These are phyloP conservation scores for Xylaria sp. DNA, from an alignment of 2,329 filamentous ascomycete genomes.

Conservation along the genomic window DNA sequence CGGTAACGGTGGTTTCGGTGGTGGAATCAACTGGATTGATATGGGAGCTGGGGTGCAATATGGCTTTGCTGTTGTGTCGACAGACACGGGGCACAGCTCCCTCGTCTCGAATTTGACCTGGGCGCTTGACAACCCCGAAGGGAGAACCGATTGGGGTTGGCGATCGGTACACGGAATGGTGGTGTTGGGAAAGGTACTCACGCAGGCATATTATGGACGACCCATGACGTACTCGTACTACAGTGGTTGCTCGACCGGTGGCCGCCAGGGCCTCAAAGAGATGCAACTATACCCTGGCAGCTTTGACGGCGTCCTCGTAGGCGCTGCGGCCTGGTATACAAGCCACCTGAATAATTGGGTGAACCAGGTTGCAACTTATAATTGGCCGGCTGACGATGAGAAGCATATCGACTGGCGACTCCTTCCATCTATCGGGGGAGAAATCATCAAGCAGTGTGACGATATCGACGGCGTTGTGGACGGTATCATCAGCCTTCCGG, in stretches of 20 bases:
- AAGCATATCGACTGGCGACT: slow-evolving; percentile 61
- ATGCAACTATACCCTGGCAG: slow-evolving; percentile 64
- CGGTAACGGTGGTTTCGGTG: slow-evolving; percentile 55
- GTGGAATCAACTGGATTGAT: slow-evolving; percentile 52
- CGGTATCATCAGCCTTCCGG: slow-evolving; percentile 60
- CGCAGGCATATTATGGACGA: slow-evolving; percentile 60
- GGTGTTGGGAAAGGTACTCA: slow-evolving; percentile 59
- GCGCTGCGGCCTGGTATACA: slow-evolving; percentile 62
- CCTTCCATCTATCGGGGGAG: slow-evolving; percentile 53
- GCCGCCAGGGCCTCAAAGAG: slow-evolving; percentile 66
- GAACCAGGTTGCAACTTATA: slow-evolving; percentile 58
- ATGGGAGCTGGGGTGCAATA: slow-evolving; percentile 51
- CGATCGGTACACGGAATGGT: slow-evolving; percentile 61
- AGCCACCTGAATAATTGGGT: slow-evolving; percentile 58
- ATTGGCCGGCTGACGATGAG: slow-evolving; percentile 57
- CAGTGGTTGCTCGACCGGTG: slow-evolving; percentile 68
- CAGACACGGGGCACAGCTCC: slow-evolving; percentile 58
- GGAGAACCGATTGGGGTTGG: slow-evolving; percentile 53
- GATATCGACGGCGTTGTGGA: slow-evolving; percentile 60
- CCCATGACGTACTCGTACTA: slow-evolving; percentile 62
- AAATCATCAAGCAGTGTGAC: slow-evolving; percentile 64
- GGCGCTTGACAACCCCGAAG: slow-evolving; percentile 54
- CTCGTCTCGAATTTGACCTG: slow-evolving; percentile 49
- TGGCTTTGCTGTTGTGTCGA: slow-evolving; percentile 56
- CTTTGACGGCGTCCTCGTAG: slow-evolving; percentile 67